Conservation (phyloP, 768 basidiomycete genomes). For the Rhodotorula babjevae region DNA sequence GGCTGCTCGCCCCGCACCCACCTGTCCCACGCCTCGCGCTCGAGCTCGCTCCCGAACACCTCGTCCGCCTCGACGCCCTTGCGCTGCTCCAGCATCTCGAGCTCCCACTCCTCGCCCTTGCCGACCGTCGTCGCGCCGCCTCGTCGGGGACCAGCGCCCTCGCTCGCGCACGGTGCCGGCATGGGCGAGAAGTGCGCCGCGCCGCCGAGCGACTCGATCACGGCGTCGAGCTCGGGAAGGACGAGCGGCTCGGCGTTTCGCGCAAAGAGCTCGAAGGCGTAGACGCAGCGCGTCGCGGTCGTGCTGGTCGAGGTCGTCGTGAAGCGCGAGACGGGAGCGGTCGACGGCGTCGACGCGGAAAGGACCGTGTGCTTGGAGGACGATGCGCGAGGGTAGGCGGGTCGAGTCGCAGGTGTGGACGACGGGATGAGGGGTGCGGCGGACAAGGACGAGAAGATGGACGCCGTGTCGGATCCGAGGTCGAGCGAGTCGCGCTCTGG, state of each 20-base stretch:
- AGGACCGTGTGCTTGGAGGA: neutral
- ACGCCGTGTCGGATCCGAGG: neutral
- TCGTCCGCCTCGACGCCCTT: too few species aligned
- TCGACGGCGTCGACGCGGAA: too few species aligned
- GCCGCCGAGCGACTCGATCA: constrained; percentile 53
- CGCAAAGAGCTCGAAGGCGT: constrained; percentile 59
- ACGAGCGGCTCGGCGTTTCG: constrained; percentile 59
- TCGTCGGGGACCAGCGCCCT: too few species aligned
- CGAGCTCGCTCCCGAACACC: neutral
- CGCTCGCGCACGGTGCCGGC: constrained; percentile 7
- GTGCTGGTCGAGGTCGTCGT: neutral
- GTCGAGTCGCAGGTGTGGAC: neutral
- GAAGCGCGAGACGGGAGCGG: neutral
- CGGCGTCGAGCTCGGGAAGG: constrained; percentile 61
- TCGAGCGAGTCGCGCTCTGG: neutral
- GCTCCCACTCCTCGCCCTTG: constrained; percentile 1
- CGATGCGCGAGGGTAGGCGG: neutral
- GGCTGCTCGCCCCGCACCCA: constrained; percentile 1
- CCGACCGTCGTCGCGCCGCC: neutral
- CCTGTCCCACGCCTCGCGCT: constrained; percentile 26
- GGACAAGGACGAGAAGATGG: neutral
- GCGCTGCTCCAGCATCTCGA: neutral
- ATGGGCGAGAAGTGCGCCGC: constrained; percentile 50
- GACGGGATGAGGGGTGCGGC: neutral
- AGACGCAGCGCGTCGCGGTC: constrained; percentile 47